Percentiles rank a stretch among this genome's conserved stretches.
Evolutionary conservation across 2,329 filamentous ascomycete species (phyloP).

Genomic region (Cladorrhinum sp.): DNA sequence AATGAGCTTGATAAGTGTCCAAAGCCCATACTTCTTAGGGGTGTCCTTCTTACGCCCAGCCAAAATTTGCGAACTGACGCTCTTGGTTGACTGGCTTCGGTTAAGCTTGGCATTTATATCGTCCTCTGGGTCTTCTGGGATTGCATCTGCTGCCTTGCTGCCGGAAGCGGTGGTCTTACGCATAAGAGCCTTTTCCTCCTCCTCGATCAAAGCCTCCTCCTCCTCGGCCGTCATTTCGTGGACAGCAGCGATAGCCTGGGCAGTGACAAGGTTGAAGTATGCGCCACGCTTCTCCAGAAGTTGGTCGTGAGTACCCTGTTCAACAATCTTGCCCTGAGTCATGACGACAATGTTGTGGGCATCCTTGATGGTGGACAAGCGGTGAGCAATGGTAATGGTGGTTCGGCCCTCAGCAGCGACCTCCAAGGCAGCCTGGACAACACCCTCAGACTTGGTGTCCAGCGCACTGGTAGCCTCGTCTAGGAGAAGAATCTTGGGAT

Average conservation of each 20-base stretch:
- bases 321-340: conserved; percentile 77
- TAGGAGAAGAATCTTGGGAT: conserved; percentile 87
- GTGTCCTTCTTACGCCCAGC: conserved; percentile 48
- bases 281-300: conserved; percentile 68
- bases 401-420: conserved; percentile 81
- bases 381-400: conserved; percentile 94
- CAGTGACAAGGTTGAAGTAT: conserved; percentile 82
- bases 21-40: conserved; percentile 62
- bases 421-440: conserved; percentile 90
- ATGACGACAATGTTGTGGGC: conserved; percentile 97
- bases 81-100: conserved; percentile 54
- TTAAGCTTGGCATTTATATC: conserved; percentile 57
- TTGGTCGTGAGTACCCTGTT: conserved; percentile 84
- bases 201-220: conserved; percentile 48
- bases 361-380: conserved; percentile 88
- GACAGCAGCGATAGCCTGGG: conserved; percentile 72
- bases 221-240: conserved; percentile 53
- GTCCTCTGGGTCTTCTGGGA: conserved; percentile 58
- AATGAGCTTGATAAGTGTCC: conserved; percentile 75
- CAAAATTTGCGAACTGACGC: conserved; percentile 68
- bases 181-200: conserved; percentile 52
- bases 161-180: conserved; percentile 46
- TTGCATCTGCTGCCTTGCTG: conserved; percentile 35
- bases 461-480: conserved; percentile 94
- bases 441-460: conserved; percentile 90